Evolutionary conservation across 2,329 filamentous ascomycete species (phyloP).

Genomic region (Chalaropsis thielavioides): DNA sequence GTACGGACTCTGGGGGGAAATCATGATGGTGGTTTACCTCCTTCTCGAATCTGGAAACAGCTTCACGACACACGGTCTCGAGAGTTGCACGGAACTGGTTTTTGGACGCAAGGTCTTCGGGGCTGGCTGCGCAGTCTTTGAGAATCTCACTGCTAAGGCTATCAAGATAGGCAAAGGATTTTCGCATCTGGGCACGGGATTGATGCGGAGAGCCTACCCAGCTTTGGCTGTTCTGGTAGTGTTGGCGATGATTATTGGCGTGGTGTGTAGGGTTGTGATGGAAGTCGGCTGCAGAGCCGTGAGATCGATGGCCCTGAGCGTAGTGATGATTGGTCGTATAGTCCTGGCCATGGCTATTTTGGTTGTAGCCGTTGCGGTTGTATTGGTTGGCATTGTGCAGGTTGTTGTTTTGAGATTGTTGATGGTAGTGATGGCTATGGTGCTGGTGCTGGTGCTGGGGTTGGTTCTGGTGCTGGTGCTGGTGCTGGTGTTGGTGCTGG

Average conservation of each 20-base stretch:
- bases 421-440: background rate
- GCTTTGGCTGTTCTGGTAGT: slow-evolving; percentile 1
- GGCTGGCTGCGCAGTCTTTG: slow-evolving; percentile 45
- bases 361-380: background rate
- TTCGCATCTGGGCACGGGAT: background rate
- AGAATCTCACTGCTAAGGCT: slow-evolving; percentile 29
- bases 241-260: background rate
- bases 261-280: background rate
- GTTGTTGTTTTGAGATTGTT: background rate
- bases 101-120: slow-evolving; percentile 51
- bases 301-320: background rate
- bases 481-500: background rate
- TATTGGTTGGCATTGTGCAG: background rate
- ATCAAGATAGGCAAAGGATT: slow-evolving; percentile 14
- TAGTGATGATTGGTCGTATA: background rate
- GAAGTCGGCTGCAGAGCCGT: slow-evolving; percentile 1
- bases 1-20: slow-evolving; percentile 43
- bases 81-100: slow-evolving; percentile 53
- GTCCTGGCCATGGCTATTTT: background rate
- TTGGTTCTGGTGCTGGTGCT: background rate
- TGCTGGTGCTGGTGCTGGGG: background rate
- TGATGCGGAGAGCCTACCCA: background rate
- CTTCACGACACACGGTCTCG: slow-evolving; percentile 47
- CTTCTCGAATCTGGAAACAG: slow-evolving; percentile 39
- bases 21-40: slow-evolving; percentile 27